A percentile compares a stretch with the other conserved stretches of the same genome.
phyloP scores from a whole-genome alignment of 306 rosid genomes.

The Hippophae rhamnoides region DNA sequence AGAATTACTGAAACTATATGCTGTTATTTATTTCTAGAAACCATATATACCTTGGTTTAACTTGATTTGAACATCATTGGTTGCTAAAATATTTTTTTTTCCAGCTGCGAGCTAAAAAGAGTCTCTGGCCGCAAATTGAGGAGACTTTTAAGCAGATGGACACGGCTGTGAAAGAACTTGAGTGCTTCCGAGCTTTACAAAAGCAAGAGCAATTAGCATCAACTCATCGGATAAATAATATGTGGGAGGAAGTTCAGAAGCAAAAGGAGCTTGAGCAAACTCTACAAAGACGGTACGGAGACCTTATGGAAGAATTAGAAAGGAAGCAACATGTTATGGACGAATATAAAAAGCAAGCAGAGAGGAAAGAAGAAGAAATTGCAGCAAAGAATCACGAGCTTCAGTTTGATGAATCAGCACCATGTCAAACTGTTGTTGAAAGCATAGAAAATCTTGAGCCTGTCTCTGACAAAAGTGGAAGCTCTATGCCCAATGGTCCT shows the following conservation, averaged over 20 bases:
- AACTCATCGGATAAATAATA: slow-evolving; percentile 56
- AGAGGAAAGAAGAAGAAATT: slow-evolving; percentile 31
- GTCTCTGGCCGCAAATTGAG: slow-evolving; percentile 83
- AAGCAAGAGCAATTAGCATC: slow-evolving; percentile 83
- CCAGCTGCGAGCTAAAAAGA: slow-evolving; percentile 60
- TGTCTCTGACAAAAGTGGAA: slow-evolving; percentile 27
- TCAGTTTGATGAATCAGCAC: slow-evolving; percentile 31
- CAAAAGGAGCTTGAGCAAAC: slow-evolving; percentile 81
- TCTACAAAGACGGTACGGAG: slow-evolving; percentile 61
- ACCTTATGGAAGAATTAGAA: slow-evolving; percentile 43
- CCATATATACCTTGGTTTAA: background rate
- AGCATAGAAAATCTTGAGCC: slow-evolving; percentile 19
- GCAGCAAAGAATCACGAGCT: slow-evolving; percentile 33
- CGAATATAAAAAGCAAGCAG: slow-evolving; percentile 34
- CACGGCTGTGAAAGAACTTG: slow-evolving; percentile 78
- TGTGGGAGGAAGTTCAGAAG: slow-evolving; percentile 69
- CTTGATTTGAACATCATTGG: background rate
- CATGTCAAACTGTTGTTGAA: slow-evolving; percentile 19
- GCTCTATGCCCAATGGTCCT: slow-evolving; percentile 16
- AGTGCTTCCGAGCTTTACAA: slow-evolving; percentile 74
- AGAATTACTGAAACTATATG: no score
- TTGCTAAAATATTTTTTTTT: slow-evolving; percentile 8
- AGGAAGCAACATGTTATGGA: slow-evolving; percentile 39
- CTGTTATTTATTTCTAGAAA: background rate
- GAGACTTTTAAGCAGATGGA: slow-evolving; percentile 80